Conservation (phyloP, 208 protist species). For the Naegleria gruberi region DNA sequence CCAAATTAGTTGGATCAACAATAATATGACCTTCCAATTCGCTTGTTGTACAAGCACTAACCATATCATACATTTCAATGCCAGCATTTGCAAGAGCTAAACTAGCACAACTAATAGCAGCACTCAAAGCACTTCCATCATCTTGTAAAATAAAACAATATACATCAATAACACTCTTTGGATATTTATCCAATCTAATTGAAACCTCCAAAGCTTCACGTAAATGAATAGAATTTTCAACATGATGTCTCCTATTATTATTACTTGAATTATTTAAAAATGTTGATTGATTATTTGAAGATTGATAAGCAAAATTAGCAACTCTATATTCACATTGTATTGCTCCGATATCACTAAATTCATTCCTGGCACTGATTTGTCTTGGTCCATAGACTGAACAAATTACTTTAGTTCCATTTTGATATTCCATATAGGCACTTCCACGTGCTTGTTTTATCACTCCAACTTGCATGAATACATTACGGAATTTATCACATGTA, state of each 20-base stretch:
- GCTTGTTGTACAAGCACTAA: slow-evolving; percentile 28
- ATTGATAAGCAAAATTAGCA: slow-evolving; percentile 26
- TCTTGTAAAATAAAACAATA: slow-evolving; percentile 39
- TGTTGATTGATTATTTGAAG: not conserved
- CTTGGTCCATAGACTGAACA: slow-evolving; percentile 43
- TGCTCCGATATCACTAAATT: slow-evolving; percentile 31
- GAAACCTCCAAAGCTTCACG: slow-evolving; percentile 29
- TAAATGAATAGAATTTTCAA: slow-evolving; percentile 22
- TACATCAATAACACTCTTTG: slow-evolving; percentile 40
- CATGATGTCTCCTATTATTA: not conserved
- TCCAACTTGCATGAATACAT: slow-evolving; percentile 19
- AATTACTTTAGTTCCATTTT: slow-evolving; percentile 35
- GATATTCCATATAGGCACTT: slow-evolving; percentile 36
- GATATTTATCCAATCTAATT: slow-evolving; percentile 29
- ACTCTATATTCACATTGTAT: slow-evolving; percentile 31
- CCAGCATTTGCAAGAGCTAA: slow-evolving; percentile 40
- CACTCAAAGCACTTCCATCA: slow-evolving; percentile 21
- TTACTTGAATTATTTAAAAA: not conserved
- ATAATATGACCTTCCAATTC: slow-evolving; percentile 24
- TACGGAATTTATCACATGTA: slow-evolving; percentile 6
- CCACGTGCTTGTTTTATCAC: slow-evolving; percentile 29
- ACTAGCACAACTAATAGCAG: slow-evolving; percentile 32
- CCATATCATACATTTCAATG: slow-evolving; percentile 41
- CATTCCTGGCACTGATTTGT: not conserved
- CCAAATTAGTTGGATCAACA: slow-evolving; percentile 15